These are phyloP conservation scores for Aspergillus egyptiacus DNA, from an alignment of 495 filamentous ascomycete species.

Conservation along the genomic window DNA sequence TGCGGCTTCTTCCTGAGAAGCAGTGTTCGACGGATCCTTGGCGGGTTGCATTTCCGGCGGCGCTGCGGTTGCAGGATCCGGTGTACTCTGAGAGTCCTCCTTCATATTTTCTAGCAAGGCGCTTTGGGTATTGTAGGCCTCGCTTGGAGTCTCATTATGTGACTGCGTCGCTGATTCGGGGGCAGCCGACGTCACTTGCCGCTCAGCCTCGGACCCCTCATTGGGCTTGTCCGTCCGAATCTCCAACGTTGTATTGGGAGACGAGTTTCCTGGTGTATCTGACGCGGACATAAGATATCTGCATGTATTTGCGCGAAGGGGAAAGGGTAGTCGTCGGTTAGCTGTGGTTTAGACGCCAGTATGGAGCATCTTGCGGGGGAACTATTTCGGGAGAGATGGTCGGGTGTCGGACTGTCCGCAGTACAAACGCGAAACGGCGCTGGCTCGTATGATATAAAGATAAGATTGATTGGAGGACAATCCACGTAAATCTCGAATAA, in stretches of 20 bases:
- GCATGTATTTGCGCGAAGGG: constrained; percentile 37
- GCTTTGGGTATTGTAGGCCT: neutral
- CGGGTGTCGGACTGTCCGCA: neutral
- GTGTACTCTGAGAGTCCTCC: constrained; percentile 7
- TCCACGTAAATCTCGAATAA: neutral
- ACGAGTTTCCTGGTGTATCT: constrained; percentile 23
- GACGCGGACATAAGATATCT: constrained; percentile 37
- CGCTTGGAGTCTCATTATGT: constrained; percentile 20
- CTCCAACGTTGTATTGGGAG: constrained; percentile 25
- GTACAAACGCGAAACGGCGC: neutral
- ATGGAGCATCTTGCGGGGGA: constrained; percentile 21
- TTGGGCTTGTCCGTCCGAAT: constrained; percentile 18
- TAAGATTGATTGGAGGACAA: neutral
- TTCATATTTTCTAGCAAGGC: constrained; percentile 16
- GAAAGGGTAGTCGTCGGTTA: constrained; percentile 46
- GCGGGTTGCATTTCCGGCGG: constrained; percentile 7
- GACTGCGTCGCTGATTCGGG: constrained; percentile 16
- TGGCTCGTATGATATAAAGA: neutral
- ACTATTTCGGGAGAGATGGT: constrained; percentile 1
- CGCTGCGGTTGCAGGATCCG: neutral
- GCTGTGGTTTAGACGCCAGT: constrained; percentile 11
- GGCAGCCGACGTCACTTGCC: constrained; percentile 16
- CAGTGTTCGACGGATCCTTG: constrained; percentile 11
- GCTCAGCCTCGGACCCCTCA: constrained; percentile 16
- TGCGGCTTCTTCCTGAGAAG: constrained; percentile 19